Base-by-base conservation (phyloP, 129 eudicot genomes). In the Arctium minus region DNA sequence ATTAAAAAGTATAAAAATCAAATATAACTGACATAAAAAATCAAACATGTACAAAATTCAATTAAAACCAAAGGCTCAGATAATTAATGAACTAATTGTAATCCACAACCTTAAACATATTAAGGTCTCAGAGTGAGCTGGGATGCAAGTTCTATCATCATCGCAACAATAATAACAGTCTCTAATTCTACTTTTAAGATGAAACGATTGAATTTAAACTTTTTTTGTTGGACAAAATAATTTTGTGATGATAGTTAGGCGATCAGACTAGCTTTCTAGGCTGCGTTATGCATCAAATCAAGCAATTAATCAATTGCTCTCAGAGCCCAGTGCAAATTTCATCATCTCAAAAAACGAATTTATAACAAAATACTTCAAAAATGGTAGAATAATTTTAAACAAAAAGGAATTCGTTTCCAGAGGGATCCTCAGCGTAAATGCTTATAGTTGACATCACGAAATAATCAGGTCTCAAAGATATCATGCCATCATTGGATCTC, bases 281-380 rank as follows among this genome's bases (percentile, higher is more conserved):
- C 82, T 78, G 86, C 83, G 50, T 30, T 82, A 75, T 86, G 86
- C 89, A 86, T 86, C 89, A 86, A 73, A 33, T 69, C 79, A 72
- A 86, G 81, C 89, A 86, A 78, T 60, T 76, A 46, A 4, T 68
- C 8, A 75, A 76, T 40, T 70, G 79, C 87, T 80, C 91, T 87
- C 91, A 88, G 91, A 88, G 91, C 91, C 91, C 89, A 88, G 91
- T 88, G 91, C 91, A 85, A 64, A 85, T 75, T 56, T 85, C 91
- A 85, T 88, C 91, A 85, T 88, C 64, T 88, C 84, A 78, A 60
- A 9, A 13, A 6, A 29, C 15, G 22, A 50, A 70, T 33, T 6
- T 67, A n/a, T 18, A 27, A 17, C 3, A 0, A 12, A 0, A 13
- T 7, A 1, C 2, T 8, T 5, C 35, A 39, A 22, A 11, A 80